A percentile compares a stretch with the other conserved stretches of the same genome.
phyloP scores from a whole-genome alignment of 352 stramenopile genomes.

The Thraustotheca clavata region DNA sequence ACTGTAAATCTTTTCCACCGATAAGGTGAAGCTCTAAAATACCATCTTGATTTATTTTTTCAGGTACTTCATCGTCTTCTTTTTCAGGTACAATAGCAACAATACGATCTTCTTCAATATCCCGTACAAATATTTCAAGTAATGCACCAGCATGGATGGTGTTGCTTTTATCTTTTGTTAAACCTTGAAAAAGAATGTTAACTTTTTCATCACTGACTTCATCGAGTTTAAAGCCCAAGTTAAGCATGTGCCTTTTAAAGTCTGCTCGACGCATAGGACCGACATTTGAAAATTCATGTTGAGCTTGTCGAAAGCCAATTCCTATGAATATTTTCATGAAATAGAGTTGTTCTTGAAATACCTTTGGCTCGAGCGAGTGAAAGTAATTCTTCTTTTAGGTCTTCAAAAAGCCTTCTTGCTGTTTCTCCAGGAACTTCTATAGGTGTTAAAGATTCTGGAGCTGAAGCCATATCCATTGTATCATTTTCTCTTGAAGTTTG shows the following conservation, averaged over 20 bases:
- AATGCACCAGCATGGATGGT: constrained; percentile 40
- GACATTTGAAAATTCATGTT: constrained; percentile 54
- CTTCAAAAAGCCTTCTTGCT: constrained; percentile 37
- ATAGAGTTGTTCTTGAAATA: not conserved
- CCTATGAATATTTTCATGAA: constrained; percentile 13
- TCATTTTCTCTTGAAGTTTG: constrained; percentile 48
- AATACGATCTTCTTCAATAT: constrained; percentile 73
- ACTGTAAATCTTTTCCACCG: constrained; percentile 41
- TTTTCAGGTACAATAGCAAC: constrained; percentile 57
- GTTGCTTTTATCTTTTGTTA: constrained; percentile 34
- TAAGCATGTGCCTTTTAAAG: constrained; percentile 48
- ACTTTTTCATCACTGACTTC: constrained; percentile 66
- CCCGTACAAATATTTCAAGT: constrained; percentile 50
- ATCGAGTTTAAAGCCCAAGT: constrained; percentile 55
- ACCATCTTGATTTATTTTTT: constrained; percentile 64
- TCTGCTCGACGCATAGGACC: constrained; percentile 41
- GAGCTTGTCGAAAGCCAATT: constrained; percentile 56
- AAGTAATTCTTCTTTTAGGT: constrained; percentile 62
- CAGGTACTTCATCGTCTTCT: constrained; percentile 61
- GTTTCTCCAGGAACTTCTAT: not conserved
- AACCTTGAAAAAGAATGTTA: constrained; percentile 45
- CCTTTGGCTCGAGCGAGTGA: constrained; percentile 46
- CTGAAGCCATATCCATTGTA: constrained; percentile 30
- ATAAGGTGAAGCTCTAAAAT: constrained; percentile 48
- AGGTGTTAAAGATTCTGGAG: not conserved